These are phyloP conservation scores for Ustilago esculenta DNA, from an alignment of 1,284 basidiomycete genomes.

Conservation along the genomic window DNA sequence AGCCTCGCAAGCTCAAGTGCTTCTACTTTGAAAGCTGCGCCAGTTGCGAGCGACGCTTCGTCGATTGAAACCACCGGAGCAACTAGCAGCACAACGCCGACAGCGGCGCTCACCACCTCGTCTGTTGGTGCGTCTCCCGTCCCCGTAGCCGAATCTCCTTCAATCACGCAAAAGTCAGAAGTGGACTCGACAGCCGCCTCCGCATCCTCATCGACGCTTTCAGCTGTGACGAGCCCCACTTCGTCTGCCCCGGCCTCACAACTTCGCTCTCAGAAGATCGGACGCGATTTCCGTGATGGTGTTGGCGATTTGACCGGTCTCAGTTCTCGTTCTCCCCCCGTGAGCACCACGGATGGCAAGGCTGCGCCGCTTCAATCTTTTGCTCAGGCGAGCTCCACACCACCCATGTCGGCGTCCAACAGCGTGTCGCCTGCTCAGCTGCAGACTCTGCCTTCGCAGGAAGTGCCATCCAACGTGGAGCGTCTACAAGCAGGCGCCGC, in stretches of 20 bases:
- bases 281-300: conserved; percentile 43
- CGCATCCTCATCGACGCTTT: conserved; percentile 16
- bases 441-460: conserved; percentile 5
- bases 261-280: conserved; percentile 35
- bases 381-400: conserved; percentile 20
- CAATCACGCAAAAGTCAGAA: conserved; percentile 10
- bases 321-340: conserved; percentile 45
- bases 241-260: conserved; percentile 13
- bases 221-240: conserved; percentile 12
- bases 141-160: conserved; percentile 5
- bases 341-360: conserved; percentile 21
- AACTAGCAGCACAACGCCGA: conserved; percentile 1
- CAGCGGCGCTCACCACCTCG: background rate
- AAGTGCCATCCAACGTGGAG: conserved; percentile 11
- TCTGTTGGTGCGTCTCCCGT: conserved; percentile 3
- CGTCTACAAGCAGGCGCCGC: conserved; percentile 41
- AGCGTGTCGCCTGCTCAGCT: conserved; percentile 6
- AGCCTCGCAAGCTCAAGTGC: conserved; percentile 40
- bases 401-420: conserved; percentile 23
- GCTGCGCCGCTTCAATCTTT: conserved; percentile 17
- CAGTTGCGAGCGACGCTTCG: background rate
- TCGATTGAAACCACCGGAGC: conserved; percentile 1
- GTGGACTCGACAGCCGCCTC: conserved; percentile 20
- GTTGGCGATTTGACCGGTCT: conserved; percentile 46
- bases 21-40: conserved; percentile 17